Conservation (phyloP, 164 flowering plant genomes). For the Hamamelis virginiana region DNA sequence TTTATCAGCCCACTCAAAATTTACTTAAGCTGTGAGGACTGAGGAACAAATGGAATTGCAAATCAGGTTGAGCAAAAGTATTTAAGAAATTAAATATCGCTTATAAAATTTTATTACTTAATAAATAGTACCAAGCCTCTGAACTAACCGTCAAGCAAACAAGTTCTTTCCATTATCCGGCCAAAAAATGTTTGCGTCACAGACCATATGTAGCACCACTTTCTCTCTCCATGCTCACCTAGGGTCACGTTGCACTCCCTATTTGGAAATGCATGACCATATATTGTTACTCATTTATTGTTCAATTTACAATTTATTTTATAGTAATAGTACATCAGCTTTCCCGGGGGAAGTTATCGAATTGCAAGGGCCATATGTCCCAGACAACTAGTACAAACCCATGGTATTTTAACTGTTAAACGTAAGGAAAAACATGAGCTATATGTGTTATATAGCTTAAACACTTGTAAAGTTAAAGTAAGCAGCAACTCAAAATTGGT, state of each 20-base stretch:
- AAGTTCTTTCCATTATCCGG: background rate
- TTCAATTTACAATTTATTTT: too few relatives aligned
- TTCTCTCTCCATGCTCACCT: background rate
- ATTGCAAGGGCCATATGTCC: background rate
- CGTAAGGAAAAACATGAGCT: too few relatives aligned
- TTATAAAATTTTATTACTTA: too few relatives aligned
- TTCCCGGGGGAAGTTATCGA: background rate
- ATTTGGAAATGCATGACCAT: background rate
- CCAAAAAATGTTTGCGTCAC: background rate
- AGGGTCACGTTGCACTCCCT: background rate
- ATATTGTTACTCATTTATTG: background rate
- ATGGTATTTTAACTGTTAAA: background rate
- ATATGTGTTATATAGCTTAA: too few relatives aligned
- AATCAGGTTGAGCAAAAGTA: background rate
- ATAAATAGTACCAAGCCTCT: too few relatives aligned
- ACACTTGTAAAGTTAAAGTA: too few relatives aligned
- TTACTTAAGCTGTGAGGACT: background rate
- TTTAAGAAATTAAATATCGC: too few relatives aligned
- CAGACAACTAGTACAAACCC: background rate
- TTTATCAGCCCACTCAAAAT: conserved; percentile 14
- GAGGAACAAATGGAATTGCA: background rate
- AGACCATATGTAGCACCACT: background rate
- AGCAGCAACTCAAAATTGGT: too few relatives aligned
- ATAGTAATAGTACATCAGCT: too few relatives aligned
- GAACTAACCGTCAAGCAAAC: background rate